A percentile compares a stretch with the other conserved stretches of the same genome.
Conservation (phyloP, 441 rosid genomes). For the Gossypium lobatum region DNA sequence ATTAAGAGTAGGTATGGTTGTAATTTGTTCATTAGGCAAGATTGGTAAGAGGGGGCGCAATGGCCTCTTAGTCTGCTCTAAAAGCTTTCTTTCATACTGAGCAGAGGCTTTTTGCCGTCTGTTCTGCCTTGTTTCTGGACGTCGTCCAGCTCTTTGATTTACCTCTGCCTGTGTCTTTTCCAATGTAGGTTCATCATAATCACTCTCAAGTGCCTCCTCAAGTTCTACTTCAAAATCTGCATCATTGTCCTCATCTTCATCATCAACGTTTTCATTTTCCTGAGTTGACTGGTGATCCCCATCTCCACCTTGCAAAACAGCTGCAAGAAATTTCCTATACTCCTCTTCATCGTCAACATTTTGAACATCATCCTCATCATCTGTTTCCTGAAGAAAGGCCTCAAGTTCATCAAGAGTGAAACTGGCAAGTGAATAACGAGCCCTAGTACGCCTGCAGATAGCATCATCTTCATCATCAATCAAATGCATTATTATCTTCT, state of each 20-base stretch:
- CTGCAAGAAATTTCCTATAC: conserved; percentile 86
- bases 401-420: conserved; percentile 97
- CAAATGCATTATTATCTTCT: conserved; percentile 18
- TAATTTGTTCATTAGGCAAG: conserved; percentile 35
- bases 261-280: conserved; percentile 41
- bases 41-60: conserved; percentile 76
- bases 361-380: conserved; percentile 82
- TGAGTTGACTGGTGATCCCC: conserved; percentile 35
- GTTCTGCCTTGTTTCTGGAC: conserved; percentile 89
- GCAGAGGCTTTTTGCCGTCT: conserved; percentile 49
- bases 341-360: conserved; percentile 88
- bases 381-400: conserved; percentile 94
- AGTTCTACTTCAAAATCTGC: conserved; percentile 96
- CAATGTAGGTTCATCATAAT: conserved; percentile 49
- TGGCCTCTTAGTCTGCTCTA: conserved; percentile 63
- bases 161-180: conserved; percentile 32
- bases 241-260: conserved; percentile 89
- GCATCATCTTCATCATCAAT: conserved; percentile 59
- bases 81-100: conserved; percentile 41
- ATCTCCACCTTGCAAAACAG: conserved; percentile 66
- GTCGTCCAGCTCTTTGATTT: conserved; percentile 31
- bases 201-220: conserved; percentile 93
- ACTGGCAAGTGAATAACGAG: conserved; percentile 76
- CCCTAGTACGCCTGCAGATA: conserved; percentile 89
- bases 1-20: conserved; percentile 24